Evolutionary conservation across 2,329 filamentous ascomycete species (phyloP).

Genomic region (Fusarium staphyleae): DNA sequence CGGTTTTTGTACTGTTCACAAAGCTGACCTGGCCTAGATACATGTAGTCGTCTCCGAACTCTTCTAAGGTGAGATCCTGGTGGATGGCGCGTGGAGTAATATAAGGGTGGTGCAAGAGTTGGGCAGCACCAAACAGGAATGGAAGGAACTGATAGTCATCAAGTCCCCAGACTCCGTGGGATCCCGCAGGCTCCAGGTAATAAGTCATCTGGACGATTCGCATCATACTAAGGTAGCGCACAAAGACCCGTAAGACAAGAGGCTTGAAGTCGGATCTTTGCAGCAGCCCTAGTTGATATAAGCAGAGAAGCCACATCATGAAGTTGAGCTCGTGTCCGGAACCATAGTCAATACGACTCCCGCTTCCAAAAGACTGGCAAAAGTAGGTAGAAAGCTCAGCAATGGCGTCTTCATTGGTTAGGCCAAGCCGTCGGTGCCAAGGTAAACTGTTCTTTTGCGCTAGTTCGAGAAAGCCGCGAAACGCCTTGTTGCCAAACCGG

Average conservation of each 20-base stretch:
- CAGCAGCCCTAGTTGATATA: constrained; percentile 79
- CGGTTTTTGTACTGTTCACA: constrained; percentile 95
- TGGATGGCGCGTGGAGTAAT: constrained; percentile 85
- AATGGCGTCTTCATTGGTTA: constrained; percentile 61
- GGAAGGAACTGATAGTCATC: constrained; percentile 98
- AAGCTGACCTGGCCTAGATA: constrained; percentile 94
- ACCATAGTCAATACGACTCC: constrained; percentile 90
- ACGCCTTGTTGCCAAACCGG: constrained; percentile 92
- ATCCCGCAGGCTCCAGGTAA: constrained; percentile 95
- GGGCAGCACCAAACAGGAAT: constrained; percentile 92
- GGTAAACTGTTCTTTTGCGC: constrained; percentile 60
- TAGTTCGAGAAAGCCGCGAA: constrained; percentile 80
- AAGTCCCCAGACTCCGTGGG: constrained; percentile 96
- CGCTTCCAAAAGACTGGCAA: constrained; percentile 83
- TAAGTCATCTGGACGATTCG: constrained; percentile 88
- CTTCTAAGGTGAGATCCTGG: constrained; percentile 85
- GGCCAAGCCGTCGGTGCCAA: constrained; percentile 71
- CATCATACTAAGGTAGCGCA: constrained; percentile 85
- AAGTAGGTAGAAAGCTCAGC: constrained; percentile 83
- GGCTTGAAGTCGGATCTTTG: constrained; percentile 71
- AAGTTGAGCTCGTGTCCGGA: constrained; percentile 98
- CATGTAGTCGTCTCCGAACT: constrained; percentile 82
- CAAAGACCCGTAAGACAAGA: constrained; percentile 80
- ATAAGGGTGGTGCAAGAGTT: constrained; percentile 83
- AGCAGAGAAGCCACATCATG: constrained; percentile 92